Evolutionary conservation across 2,329 filamentous ascomycete species (phyloP).

Genomic region (Amesomyces nigricolor): DNA sequence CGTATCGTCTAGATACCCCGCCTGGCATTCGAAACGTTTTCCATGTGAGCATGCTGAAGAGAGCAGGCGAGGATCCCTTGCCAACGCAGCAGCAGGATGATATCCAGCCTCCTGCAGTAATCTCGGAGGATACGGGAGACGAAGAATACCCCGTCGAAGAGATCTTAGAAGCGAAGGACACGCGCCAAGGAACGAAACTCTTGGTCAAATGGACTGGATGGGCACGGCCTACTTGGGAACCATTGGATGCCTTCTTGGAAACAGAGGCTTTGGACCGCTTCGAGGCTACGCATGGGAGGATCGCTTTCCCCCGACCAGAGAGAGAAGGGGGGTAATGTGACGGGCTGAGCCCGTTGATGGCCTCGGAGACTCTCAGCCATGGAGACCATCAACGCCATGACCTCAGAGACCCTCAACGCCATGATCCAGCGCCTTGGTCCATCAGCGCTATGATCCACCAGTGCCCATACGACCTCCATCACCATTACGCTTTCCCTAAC

Average conservation of each 20-base stretch:
- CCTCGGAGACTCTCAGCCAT: no score
- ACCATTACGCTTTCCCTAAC: no score
- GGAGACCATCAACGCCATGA: no score
- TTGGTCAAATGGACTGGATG: background rate
- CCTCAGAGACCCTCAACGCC: no score
- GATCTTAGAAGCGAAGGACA: background rate
- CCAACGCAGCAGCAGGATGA: constrained; percentile 1
- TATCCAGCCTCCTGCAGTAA: background rate
- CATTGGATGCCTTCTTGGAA: background rate
- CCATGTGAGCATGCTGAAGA: background rate
- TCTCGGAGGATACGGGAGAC: background rate
- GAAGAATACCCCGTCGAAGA: background rate
- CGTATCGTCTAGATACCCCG: background rate
- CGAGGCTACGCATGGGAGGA: background rate
- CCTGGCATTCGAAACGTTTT: constrained; percentile 2
- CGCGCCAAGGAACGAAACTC: background rate
- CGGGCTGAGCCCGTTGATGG: no score
- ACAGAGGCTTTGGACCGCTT: background rate
- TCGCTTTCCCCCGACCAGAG: background rate
- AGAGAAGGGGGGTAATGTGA: no score
- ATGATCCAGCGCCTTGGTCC: no score
- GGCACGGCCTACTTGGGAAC: background rate
- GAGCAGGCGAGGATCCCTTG: background rate
- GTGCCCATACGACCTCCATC: no score
- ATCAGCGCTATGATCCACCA: no score